phyloP scores from a whole-genome alignment of 768 basidiomycete genomes.

The Podaxis sp. region DNA sequence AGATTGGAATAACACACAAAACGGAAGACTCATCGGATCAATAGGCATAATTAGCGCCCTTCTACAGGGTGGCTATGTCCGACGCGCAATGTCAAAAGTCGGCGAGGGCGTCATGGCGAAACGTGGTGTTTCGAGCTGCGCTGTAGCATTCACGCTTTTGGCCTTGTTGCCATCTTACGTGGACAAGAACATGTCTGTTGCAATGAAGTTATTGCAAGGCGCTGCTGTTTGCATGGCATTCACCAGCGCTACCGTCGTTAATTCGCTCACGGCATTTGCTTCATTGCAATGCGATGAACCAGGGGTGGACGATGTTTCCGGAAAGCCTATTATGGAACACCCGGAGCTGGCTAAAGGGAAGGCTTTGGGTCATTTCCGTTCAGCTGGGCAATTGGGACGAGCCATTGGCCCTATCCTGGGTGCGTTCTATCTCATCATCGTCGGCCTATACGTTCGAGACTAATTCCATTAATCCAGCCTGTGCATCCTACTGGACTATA shows the following conservation, averaged over 20 bases:
- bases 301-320: slow-evolving; percentile 51
- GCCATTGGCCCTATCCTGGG: slow-evolving; percentile 92
- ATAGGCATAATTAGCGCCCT: slow-evolving; percentile 91
- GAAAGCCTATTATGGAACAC: slow-evolving; percentile 54
- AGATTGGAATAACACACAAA: slow-evolving; percentile 88
- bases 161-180: slow-evolving; percentile 65
- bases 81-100: slow-evolving; percentile 69
- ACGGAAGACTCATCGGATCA: slow-evolving; percentile 79
- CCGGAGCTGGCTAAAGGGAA: slow-evolving; percentile 79
- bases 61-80: slow-evolving; percentile 93
- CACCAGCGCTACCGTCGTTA: slow-evolving; percentile 95
- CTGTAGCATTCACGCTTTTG: slow-evolving; percentile 67
- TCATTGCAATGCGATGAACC: slow-evolving; percentile 88
- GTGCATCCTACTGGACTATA: slow-evolving; percentile 86
- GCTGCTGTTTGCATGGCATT: slow-evolving; percentile 87
- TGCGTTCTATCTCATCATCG: slow-evolving; percentile 29
- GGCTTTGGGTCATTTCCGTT: slow-evolving; percentile 84
- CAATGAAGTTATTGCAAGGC: slow-evolving; percentile 56
- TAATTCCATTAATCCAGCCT: slow-evolving; percentile 48
- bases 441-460: not conserved
- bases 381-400: slow-evolving; percentile 91
- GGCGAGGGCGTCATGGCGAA: slow-evolving; percentile 85
- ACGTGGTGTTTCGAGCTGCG: slow-evolving; percentile 75
- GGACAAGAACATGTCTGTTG: slow-evolving; percentile 38
- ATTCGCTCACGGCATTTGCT: slow-evolving; percentile 86